Evolutionary conservation across 345 rosid species (phyloP), one percentile per base, ranked within the genome.

Genomic region (Carallia brachiata): DNA sequence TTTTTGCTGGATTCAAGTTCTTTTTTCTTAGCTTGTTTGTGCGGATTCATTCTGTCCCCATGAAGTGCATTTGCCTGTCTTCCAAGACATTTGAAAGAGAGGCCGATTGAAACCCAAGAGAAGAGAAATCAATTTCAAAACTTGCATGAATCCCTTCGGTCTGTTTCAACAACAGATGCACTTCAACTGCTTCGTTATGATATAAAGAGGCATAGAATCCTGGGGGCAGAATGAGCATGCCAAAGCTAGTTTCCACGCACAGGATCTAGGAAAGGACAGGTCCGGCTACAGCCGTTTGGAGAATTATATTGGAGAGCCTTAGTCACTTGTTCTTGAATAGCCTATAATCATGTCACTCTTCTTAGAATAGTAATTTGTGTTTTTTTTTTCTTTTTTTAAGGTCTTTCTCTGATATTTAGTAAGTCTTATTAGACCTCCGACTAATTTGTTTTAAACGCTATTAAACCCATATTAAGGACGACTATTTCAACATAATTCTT

Each of bases 51-150:
- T 27, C 10, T 50, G 30, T 32, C n/a, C 6, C 30, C 52, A 48
- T 50, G 70, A 79, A 90, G 96, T 69, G 88, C 85, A 6, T 18
- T 90, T 60, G 84, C 86, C 37, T 82, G 82, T 68, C 87, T 90
- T 57, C 93, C 92, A 1, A 69, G 80, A 65, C 86, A 47, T 3
- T 61, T 88, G 78, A 87, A 78, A 70, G 85, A 83, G 75, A 82
- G 62, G 75, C 72, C 88, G 69, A 60, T 71, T 12, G 81, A 82
- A 54, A 81, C 79, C 63, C 77, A 84, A 77, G 95, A 84, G 62
- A 81, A 70, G 32, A 76, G 77, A 73, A 78, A 74, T 30, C 71
- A 79, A 73, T 81, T 80, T 59, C 84, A 48, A 62, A 59, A 64
- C 7, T 70, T 90, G 78, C 70, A 81, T 73, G 79, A 76, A 69